Base-by-base conservation (phyloP, 1,284 basidiomycete species). In the Caloboletus inedulis region DNA sequence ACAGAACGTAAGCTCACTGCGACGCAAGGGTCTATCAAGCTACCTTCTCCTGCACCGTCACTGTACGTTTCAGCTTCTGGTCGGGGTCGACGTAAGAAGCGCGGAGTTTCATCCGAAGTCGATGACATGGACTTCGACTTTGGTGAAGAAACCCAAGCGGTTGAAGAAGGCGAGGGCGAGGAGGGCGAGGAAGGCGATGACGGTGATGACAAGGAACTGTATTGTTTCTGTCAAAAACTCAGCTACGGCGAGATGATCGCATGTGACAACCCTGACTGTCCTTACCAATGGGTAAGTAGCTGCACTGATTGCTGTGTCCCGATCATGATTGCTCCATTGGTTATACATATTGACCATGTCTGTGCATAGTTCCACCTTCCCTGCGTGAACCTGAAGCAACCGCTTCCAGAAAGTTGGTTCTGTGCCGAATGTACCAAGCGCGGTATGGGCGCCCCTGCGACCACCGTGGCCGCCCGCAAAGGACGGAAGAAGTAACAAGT, bases 241-340 rank as follows among this genome's bases (percentile, higher is more conserved):
- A 84, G 81, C 43, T 83, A 81, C 53, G 84, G 84, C 51, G 82
- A 85, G 77, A 87, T 87, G 85, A 81, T 87, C 56, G 85, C 77
- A 40, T 87, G 85, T 64, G 85, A 87, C 63, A 82, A 83, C 59
- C 69, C 77, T n/a, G 73, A 74, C 8, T 87, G 85, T 68, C 75
- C 74, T n/a, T 84, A 79, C 66, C 82, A 87, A 78, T 87, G 85
- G 85, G 85, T 85, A 55, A 74, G 82, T 74, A 13, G 12, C 18
- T 58, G 33, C 46, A 21, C 51, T 39, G 30, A 48, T 40, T 41
- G 18, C 31, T 29, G 34, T 37, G 43, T 40, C 27, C 41, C 30
- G 8, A 39, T 46, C 23, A 29, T 46, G 37, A 41, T 62, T 43
- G 50, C 45, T 31, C n/a, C 14, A 49, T 29, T 30, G 29, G 30